These are phyloP conservation scores for Lolium rigidum DNA, from an alignment of 176 grass and related monocot species.

Conservation along the genomic window DNA sequence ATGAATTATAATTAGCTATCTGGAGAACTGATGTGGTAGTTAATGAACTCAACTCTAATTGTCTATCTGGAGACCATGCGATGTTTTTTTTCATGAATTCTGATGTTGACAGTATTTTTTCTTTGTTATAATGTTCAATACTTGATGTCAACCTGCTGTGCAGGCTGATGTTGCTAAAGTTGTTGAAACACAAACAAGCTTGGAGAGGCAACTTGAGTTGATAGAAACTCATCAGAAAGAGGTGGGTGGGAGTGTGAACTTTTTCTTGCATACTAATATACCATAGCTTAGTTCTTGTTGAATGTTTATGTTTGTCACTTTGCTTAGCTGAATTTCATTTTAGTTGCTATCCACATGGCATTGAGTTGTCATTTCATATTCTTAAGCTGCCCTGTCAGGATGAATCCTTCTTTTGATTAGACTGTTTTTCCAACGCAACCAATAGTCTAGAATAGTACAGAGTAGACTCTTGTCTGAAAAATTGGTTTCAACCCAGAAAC, in stretches of 20 bases:
- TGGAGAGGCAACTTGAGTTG: slow-evolving; percentile 94
- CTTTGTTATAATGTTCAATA: slow-evolving; percentile 1
- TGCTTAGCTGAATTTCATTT: background rate
- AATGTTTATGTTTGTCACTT: background rate
- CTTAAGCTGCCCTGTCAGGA: background rate
- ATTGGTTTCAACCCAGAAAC: background rate
- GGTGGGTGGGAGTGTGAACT: slow-evolving; percentile 45
- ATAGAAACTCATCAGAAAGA: slow-evolving; percentile 98
- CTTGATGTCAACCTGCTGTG: slow-evolving; percentile 19
- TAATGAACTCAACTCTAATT: background rate
- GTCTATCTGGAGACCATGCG: background rate
- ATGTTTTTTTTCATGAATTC: background rate
- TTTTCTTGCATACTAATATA: slow-evolving; percentile 11
- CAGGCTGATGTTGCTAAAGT: slow-evolving; percentile 99
- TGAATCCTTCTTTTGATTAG: slow-evolving; percentile 2
- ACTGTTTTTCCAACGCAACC: background rate
- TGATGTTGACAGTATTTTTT: background rate
- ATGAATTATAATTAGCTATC: background rate
- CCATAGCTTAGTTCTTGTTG: background rate
- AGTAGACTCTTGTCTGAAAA: background rate
- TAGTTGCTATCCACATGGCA: background rate
- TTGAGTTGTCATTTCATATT: slow-evolving; percentile 12
- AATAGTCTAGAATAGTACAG: background rate
- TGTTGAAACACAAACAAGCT: slow-evolving; percentile 95
- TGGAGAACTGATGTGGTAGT: no score